Evolutionary conservation across 1,139 yeast genomes (phyloP).

Genomic region (Scheffersomyces quercinus): DNA sequence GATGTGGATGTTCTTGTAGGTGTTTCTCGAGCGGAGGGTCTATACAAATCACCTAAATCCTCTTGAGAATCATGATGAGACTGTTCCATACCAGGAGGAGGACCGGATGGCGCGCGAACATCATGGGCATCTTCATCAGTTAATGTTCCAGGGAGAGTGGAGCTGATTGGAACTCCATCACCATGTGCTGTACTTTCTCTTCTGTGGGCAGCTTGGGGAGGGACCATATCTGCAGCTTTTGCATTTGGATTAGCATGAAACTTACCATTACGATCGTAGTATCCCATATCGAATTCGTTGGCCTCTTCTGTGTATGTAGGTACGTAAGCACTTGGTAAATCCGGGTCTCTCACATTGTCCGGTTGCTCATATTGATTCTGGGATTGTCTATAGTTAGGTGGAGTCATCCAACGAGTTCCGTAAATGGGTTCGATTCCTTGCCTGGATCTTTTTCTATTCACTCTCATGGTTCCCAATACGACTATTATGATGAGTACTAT

Average conservation of each 20-base stretch:
- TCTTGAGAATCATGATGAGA: neutral
- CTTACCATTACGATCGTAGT: conserved; percentile 69
- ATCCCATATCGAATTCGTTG: conserved; percentile 75
- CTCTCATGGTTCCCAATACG: conserved; percentile 52
- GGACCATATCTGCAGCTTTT: conserved; percentile 15
- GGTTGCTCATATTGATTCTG: conserved; percentile 60
- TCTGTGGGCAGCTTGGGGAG: conserved; percentile 14
- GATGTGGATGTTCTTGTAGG: conserved; percentile 5
- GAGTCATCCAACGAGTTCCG: conserved; percentile 91
- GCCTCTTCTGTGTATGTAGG: conserved; percentile 70
- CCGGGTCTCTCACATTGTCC: conserved; percentile 31
- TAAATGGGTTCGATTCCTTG: conserved; percentile 70
- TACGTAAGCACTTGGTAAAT: conserved; percentile 44
- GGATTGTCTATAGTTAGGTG: conserved; percentile 80
- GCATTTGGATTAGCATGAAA: conserved; percentile 41
- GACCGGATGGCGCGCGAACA: neutral
- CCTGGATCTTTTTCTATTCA: conserved; percentile 59
- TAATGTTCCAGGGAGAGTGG: conserved; percentile 5
- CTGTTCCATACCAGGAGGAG: neutral
- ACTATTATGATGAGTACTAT: conserved; percentile 49
- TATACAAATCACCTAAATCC: neutral
- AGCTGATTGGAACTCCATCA: conserved; percentile 10
- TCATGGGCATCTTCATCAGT: conserved; percentile 8
- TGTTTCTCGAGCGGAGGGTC: conserved; percentile 8
- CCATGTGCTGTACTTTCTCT: conserved; percentile 12